Base-by-base conservation (phyloP, 495 filamentous ascomycete genomes). In the Cercophora newfieldiana region DNA sequence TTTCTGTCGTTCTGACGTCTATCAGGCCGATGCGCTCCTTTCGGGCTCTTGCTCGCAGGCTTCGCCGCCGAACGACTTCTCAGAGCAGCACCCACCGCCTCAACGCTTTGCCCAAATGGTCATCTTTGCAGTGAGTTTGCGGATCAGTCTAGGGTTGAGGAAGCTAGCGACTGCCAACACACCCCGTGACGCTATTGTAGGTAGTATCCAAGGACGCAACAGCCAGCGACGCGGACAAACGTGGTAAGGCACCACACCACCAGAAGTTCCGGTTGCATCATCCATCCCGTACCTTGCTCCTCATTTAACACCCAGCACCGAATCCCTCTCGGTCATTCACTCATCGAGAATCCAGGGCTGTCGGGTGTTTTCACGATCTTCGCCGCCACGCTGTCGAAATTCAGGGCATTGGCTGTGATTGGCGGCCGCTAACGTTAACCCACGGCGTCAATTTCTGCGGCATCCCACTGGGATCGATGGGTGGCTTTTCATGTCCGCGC, bases 221-320 rank as follows among this genome's bases (percentile, higher is more conserved):
- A 61, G 22, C 49, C 60, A 53, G 48, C 59, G 25, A 30, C 21
- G 47, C 16, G 14, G 48, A 31, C 47, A 53, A 60, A 53, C 60
- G 60, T 55, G 60, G 60, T 53, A 61, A 30, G 33, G 59, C 21
- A 48, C 29, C 59, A 30, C 44, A 16, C 59, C 44, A 19, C 44
- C 21, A 29, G 30, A 29, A 25, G 44, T 44, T 59, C 61, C 61
- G 55, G 66, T 68, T 64, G 61, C 66, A 68, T 64, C 66, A 64
- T 64, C 29, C 47, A 53, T 30, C 48, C 8, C n/a, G 24, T 49
- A 25, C 64, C 64, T 54, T 66, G 64, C 64, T 54, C 21, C 49
- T 61, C 57, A 66, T 66, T 61, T 55, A 56, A 66, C 58, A 19
- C 21, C 48, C 48, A 56, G 33, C 25, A 26, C 48, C 30, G 16